Evolutionary conservation across 305 asterid species (phyloP).

Genomic region (Solanum aculeatissimum): DNA sequence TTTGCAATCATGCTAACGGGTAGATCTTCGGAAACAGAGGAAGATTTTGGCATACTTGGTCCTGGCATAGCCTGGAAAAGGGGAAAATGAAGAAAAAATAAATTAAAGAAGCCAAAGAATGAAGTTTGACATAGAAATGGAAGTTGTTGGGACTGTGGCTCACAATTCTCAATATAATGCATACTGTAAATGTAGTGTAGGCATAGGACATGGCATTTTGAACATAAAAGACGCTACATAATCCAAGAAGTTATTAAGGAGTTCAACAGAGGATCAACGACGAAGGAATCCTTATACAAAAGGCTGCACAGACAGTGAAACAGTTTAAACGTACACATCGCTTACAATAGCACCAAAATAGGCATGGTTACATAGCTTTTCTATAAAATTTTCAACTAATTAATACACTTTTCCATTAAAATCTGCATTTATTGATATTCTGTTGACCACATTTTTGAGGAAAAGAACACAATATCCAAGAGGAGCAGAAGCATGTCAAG

Average conservation of each 20-base stretch:
- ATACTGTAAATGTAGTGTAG: background rate
- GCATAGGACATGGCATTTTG: too few species aligned
- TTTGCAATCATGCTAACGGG: background rate
- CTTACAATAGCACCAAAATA: background rate
- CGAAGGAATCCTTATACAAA: background rate
- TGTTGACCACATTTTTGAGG: background rate
- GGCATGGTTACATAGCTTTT: background rate
- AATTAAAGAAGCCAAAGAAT: background rate
- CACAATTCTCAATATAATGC: background rate
- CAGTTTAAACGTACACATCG: background rate
- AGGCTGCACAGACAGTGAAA: background rate
- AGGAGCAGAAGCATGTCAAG: background rate
- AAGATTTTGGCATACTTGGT: background rate
- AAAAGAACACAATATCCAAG: background rate
- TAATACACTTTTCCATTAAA: background rate
- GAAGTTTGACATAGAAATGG: background rate
- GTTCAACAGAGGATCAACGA: background rate
- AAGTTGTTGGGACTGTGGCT: background rate
- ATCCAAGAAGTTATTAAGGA: too few species aligned
- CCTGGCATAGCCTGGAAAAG: background rate
- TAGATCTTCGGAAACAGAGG: background rate
- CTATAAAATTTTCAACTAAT: background rate
- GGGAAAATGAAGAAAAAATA: background rate
- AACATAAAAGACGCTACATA: too few species aligned
- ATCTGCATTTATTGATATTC: background rate